These are phyloP conservation scores for Blastocrithidia nonstop DNA, from an alignment of 208 protist genomes.

Conservation along the genomic window DNA sequence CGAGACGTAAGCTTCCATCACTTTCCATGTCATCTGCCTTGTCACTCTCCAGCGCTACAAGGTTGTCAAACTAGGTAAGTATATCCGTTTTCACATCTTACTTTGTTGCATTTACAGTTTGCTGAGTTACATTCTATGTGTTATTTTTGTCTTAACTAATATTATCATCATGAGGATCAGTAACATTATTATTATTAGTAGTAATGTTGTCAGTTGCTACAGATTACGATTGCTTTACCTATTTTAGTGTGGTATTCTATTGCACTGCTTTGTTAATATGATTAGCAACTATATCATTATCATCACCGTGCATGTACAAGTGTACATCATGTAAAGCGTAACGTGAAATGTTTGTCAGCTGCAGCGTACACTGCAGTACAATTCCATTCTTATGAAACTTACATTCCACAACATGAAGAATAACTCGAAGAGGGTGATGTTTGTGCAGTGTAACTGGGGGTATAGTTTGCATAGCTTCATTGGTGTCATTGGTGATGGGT, in stretches of 20 bases:
- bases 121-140: neutral
- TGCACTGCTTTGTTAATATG: neutral
- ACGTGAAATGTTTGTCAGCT: neutral
- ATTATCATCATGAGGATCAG: neutral
- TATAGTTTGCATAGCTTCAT: too few relatives aligned
- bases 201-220: too few relatives aligned
- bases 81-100: neutral
- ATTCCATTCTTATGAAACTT: constrained; percentile 28
- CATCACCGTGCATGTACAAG: neutral
- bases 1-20: too few relatives aligned
- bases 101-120: neutral
- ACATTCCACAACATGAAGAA: constrained; percentile 14
- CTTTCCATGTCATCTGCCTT: too few relatives aligned
- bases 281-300: neutral
- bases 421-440: constrained; percentile 15
- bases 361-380: neutral
- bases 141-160: neutral
- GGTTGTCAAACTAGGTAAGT: too few relatives aligned
- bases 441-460: constrained; percentile 26
- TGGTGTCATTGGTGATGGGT: too few relatives aligned
- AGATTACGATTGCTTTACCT: too few relatives aligned
- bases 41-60: too few relatives aligned
- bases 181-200: too few relatives aligned
- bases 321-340: neutral
- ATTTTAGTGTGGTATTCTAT: too few relatives aligned